These are phyloP conservation scores for Aspergillus indologenus DNA, from an alignment of 495 filamentous ascomycete genomes.

Conservation along the genomic window DNA sequence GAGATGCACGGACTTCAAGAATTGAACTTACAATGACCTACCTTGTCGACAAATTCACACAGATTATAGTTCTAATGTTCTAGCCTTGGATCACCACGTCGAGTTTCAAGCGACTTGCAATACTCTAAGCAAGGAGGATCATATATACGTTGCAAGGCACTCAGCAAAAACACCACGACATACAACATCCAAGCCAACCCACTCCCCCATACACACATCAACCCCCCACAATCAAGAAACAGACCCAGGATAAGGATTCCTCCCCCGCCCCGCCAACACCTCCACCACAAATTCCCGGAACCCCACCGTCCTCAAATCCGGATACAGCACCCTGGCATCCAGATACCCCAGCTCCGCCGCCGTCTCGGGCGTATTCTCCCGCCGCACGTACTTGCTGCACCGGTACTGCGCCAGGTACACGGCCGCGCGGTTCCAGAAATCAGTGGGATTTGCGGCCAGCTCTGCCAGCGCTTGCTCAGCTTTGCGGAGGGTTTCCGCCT, in stretches of 20 bases:
- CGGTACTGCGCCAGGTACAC: conserved; percentile 26
- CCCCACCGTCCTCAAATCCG: conserved; percentile 26
- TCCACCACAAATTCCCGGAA: conserved; percentile 19
- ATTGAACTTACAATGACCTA: too few species aligned
- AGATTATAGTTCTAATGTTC: too few species aligned
- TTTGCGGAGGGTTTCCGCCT: conserved; percentile 14
- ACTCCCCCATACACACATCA: too few species aligned
- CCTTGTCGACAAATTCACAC: too few species aligned
- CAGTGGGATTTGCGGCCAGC: conserved; percentile 5
- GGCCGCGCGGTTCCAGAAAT: conserved; percentile 6
- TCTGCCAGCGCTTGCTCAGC: not conserved
- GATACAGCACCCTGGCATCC: conserved; percentile 43
- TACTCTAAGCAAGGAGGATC: too few species aligned
- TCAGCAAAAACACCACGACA: too few species aligned
- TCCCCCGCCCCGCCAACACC: conserved; percentile 12
- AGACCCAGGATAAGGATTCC: conserved; percentile 1
- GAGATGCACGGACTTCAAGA: too few species aligned
- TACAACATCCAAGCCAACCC: too few species aligned
- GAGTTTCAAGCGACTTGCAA: too few species aligned
- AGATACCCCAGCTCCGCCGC: conserved; percentile 48
- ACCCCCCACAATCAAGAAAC: too few species aligned
- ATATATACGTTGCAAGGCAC: too few species aligned
- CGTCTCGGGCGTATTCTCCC: conserved; percentile 41
- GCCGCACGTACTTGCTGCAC: conserved; percentile 32
- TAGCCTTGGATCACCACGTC: too few species aligned